Evolutionary conservation across 2,329 filamentous ascomycete species (phyloP), one percentile per base, ranked within the genome.

Genomic region (Fusarium nygamai): DNA sequence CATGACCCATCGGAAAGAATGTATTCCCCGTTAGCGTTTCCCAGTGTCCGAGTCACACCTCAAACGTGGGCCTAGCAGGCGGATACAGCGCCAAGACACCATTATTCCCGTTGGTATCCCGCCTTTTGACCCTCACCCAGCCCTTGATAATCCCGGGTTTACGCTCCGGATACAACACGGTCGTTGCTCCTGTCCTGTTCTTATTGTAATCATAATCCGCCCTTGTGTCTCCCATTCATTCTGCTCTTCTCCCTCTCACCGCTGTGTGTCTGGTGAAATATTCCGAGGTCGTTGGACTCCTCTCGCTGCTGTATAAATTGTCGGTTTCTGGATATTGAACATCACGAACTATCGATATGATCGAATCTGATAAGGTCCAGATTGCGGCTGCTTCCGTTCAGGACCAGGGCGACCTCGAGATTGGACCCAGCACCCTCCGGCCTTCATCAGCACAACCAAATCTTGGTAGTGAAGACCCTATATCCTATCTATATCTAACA

Each of bases 401-500:
- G 13, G 64, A 69, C 22, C 62, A 56, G 14, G 61, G 62, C 11
- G 69, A 76, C 14, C 69, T 78, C 6, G 76, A 79, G 64, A 76
- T 76, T 43, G 67, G 43, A 5, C 31, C 71, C 29, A 69, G 60
- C 46, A 64, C 34, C 8, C 57, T 59, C 17, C 62, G 71, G 3
- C n/a, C 69, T n/a, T 64, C 67, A 39, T 44, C 48, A 24, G 29
- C 65, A 44, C 71, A 61, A 29, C 46, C 58, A 9, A 69, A 61
- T 43, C 51, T 72, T 33, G 24, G 39, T 41, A 47, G 56, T 24
- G 50, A 77, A 56, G 75, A 76, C n/a, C 76, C 79, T 29, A 84
- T 87, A 64, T 79, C 80, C 16, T 80, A 82, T 59, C 76, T 82
- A 8, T 86, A 86, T 70, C 79, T 88, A 11, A 82, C 83, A 22